Base-by-base conservation (phyloP, 257 asterid species). In the Solanum appendiculatum region DNA sequence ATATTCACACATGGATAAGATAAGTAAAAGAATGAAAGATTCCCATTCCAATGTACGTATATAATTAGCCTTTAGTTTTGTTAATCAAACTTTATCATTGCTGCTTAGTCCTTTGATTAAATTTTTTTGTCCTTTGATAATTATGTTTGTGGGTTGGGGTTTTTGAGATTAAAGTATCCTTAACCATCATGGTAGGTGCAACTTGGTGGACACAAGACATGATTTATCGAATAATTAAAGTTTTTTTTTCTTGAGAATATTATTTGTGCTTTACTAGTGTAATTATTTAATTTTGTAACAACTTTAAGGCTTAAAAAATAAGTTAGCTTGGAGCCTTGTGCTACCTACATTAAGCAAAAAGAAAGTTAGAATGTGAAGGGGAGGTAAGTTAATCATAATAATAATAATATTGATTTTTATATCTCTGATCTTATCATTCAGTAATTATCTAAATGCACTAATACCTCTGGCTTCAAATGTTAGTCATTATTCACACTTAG, bases 321-420 rank as follows among this genome's bases (percentile, higher is more conserved):
- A 82, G 89, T 88, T 69, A 89, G 85, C 90, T 89, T 91, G 91
- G 93, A 91, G 94, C 91, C 93, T 88, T 89, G 95, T 90, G 94
- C 89, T 78, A 63, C 58, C 92, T 86, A 91, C 89, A 82, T 68
- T 74, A 85, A 82, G 34, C 87, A 42, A 86, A 69, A 25, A 33
- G n/a, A 82, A 75, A 89, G 15, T 46, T 74, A 11, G 78, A 80
- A 80, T 89, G 87, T 84, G 81, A 89, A 87, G 60, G 73, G 36
- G 48, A 88, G 80, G 69, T 6, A 70, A 60, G 74, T 48, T 85
- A 36, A 87, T 73, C 48, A 60, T 25, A 18, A 15, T 0, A 68
- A 11, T 25, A 51, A 56, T 70, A 16, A 3, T 58, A 29, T 70
- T 9, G 31, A 63, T 63, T 64, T 11, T 64, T 60, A 64, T 25